Evolutionary conservation across 495 filamentous ascomycete genomes (phyloP).

Genomic region (Penicillium simplicissimum): DNA sequence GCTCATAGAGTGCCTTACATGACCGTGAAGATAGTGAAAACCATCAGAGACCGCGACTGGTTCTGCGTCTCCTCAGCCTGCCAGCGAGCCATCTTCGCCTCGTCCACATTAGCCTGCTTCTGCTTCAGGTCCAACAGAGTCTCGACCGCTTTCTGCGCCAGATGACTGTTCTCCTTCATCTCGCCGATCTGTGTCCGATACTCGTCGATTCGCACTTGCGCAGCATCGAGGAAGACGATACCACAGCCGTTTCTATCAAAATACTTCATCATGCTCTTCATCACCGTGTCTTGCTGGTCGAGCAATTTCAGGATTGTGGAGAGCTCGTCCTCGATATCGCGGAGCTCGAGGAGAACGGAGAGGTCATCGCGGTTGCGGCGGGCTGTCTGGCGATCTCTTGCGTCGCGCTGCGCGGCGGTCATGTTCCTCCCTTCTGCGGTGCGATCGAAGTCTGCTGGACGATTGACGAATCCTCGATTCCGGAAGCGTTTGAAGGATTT

Average conservation of each 20-base stretch:
- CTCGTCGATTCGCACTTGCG: slow-evolving; percentile 53
- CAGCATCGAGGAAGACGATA: slow-evolving; percentile 50
- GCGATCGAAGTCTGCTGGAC: slow-evolving; percentile 53
- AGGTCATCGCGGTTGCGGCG: slow-evolving; percentile 61
- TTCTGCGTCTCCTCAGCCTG: slow-evolving; percentile 64
- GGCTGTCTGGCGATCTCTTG: slow-evolving; percentile 52
- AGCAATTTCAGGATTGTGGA: slow-evolving; percentile 59
- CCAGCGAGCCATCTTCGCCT: slow-evolving; percentile 62
- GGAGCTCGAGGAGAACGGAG: slow-evolving; percentile 62
- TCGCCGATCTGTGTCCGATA: slow-evolving; percentile 57
- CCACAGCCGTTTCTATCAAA: slow-evolving; percentile 36
- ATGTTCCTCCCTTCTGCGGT: slow-evolving; percentile 44
- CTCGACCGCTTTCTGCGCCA: slow-evolving; percentile 55
- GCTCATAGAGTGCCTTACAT: slow-evolving; percentile 45
- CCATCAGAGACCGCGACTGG: slow-evolving; percentile 65
- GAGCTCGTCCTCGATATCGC: slow-evolving; percentile 68
- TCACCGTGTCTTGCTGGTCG: slow-evolving; percentile 52
- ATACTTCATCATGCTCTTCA: slow-evolving; percentile 51
- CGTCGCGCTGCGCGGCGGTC: slow-evolving; percentile 45
- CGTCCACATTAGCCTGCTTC: slow-evolving; percentile 68
- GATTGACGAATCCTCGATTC: slow-evolving; percentile 44
- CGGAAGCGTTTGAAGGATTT: slow-evolving; percentile 65
- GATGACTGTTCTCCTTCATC: slow-evolving; percentile 55
- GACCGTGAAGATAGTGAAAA: slow-evolving; percentile 69
- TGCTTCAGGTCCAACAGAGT: slow-evolving; percentile 69